These are phyloP conservation scores for Emiliania huxleyi DNA, from an alignment of 78 protist species.

Conservation along the genomic window DNA sequence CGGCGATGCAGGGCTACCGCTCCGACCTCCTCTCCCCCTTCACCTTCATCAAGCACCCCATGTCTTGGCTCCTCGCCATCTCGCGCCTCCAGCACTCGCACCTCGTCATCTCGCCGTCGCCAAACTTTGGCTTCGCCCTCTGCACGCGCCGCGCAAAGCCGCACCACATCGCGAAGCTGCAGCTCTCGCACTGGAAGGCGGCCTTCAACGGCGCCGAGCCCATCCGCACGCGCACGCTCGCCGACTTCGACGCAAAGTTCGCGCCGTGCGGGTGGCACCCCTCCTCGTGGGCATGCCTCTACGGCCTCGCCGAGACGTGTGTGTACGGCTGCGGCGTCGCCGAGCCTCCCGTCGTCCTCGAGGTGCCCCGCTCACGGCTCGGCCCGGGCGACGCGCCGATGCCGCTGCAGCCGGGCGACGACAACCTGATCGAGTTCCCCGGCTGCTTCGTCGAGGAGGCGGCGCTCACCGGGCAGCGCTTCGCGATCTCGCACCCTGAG, in stretches of 20 bases:
- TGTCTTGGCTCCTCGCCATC: neutral
- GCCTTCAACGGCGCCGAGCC: neutral
- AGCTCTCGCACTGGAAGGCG: neutral
- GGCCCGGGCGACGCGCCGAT: neutral
- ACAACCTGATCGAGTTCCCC: neutral
- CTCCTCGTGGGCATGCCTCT: neutral
- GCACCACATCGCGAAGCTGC: neutral
- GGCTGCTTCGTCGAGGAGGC: neutral
- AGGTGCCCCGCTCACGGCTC: neutral
- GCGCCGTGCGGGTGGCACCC: neutral
- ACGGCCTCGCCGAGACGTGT: neutral
- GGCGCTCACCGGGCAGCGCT: neutral
- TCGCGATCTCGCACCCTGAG: neutral
- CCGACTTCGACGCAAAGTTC: neutral
- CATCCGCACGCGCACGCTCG: neutral
- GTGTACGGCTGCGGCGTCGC: neutral
- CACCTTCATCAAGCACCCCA: neutral
- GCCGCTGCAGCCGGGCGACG: neutral
- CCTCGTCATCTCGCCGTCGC: neutral
- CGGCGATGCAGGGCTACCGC: neutral
- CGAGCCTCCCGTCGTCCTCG: neutral
- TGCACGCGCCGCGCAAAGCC: neutral
- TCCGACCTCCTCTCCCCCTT: neutral
- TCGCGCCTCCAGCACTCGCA: neutral
- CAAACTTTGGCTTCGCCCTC: neutral